Conservation (phyloP, 139 green algal species). For the Desmodesmus armatus region DNA sequence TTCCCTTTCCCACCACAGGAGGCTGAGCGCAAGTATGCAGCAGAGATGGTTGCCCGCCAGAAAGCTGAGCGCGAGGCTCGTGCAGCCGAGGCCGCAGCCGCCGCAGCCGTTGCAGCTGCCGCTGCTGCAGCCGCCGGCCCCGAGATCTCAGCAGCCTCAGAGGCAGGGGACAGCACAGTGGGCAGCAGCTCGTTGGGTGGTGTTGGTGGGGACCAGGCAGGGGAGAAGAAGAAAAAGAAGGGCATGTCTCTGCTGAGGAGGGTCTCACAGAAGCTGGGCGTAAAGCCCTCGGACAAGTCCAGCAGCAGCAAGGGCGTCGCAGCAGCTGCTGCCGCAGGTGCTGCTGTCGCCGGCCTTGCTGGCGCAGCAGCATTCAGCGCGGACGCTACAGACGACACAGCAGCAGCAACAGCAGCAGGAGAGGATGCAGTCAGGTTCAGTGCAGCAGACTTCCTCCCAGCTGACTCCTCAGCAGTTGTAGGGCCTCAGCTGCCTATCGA, state of each 20-base stretch:
- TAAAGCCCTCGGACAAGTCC: not conserved
- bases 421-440: not conserved
- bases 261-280: not conserved
- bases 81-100: not conserved
- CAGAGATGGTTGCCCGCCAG: no score
- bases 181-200: not conserved
- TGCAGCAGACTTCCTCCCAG: not conserved
- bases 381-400: not conserved
- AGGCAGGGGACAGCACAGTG: not conserved
- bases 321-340: not conserved
- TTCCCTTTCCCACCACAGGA: no score
- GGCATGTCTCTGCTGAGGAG: not conserved
- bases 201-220: not conserved
- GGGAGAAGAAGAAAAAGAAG: not conserved
- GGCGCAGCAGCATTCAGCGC: constrained; percentile 9
- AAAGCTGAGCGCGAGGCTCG: not conserved
- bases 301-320: not conserved
- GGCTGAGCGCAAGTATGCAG: no score
- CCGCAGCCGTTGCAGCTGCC: constrained; percentile 8
- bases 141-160: not conserved
- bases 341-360: not conserved
- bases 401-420: not conserved
- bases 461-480: not conserved
- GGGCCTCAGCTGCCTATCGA: not conserved
- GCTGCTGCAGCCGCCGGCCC: not conserved